Percentiles rank a stretch among this genome's conserved stretches.
phyloP scores from a whole-genome alignment of 805 yeast species.

The Komagataella populi region DNA sequence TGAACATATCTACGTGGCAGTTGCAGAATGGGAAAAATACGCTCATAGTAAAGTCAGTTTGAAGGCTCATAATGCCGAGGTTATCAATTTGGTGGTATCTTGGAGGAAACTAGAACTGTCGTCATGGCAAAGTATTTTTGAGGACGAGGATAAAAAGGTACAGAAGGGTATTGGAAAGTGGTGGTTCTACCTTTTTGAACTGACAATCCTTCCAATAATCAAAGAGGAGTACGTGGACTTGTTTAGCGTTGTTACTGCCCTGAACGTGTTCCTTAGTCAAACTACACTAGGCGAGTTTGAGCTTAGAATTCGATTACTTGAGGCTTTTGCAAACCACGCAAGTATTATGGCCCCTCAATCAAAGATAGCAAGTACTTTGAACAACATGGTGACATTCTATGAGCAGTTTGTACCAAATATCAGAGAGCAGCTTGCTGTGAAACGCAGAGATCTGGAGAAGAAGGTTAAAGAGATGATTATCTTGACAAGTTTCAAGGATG shows the following conservation, averaged over 20 bases:
- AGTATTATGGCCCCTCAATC: not conserved
- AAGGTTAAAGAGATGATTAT: conserved; percentile 75
- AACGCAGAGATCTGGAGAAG: conserved; percentile 51
- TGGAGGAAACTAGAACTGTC: conserved; percentile 87
- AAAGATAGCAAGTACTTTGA: conserved; percentile 3
- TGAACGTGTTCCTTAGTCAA: conserved; percentile 65
- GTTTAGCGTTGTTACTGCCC: conserved; percentile 33
- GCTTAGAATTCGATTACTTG: conserved; percentile 43
- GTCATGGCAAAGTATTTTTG: conserved; percentile 72
- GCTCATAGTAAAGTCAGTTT: conserved; percentile 71
- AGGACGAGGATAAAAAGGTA: conserved; percentile 39
- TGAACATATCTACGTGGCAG: conserved; percentile 73
- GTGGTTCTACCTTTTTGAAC: conserved; percentile 89
- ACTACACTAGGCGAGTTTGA: conserved; percentile 65
- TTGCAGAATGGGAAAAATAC: conserved; percentile 89
- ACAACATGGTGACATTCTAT: conserved; percentile 49
- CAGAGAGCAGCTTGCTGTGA: conserved; percentile 25
- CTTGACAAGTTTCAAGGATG: conserved; percentile 95
- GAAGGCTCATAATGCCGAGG: conserved; percentile 33
- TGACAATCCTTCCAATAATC: conserved; percentile 40
- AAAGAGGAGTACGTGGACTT: conserved; percentile 22
- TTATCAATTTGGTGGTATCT: conserved; percentile 60
- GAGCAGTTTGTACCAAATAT: conserved; percentile 46
- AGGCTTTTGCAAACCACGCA: conserved; percentile 51
- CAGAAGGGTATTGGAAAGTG: conserved; percentile 52